Percentiles rank a stretch among this genome's conserved stretches.
phyloP scores from a whole-genome alignment of 352 stramenopile species.

The Phytophthora parvispora region DNA sequence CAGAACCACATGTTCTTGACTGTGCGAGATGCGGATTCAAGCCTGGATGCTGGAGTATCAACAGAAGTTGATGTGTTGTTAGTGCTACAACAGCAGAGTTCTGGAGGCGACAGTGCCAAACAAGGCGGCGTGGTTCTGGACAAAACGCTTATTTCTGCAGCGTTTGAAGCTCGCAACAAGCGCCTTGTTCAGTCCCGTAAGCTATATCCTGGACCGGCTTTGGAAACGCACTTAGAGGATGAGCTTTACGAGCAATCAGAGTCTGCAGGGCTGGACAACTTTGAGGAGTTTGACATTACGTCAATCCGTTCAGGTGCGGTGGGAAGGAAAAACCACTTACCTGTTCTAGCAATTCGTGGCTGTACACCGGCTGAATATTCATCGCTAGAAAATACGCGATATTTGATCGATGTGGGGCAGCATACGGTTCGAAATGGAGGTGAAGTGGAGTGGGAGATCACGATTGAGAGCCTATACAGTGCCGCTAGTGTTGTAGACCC shows the following conservation, averaged over 20 bases:
- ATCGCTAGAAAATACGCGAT: slow-evolving; percentile 82
- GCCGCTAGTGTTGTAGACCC: slow-evolving; percentile 33
- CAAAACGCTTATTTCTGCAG: slow-evolving; percentile 58
- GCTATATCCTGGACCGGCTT: slow-evolving; percentile 31
- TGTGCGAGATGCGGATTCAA: slow-evolving; percentile 77
- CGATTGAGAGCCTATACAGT: slow-evolving; percentile 82
- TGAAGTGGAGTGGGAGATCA: slow-evolving; percentile 93
- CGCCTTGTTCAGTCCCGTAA: slow-evolving; percentile 62
- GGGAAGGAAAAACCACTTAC: slow-evolving; percentile 56
- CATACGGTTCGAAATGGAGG: slow-evolving; percentile 89
- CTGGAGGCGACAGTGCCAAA: slow-evolving; percentile 40
- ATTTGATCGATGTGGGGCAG: slow-evolving; percentile 89
- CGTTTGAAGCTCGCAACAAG: slow-evolving; percentile 75
- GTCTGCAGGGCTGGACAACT: slow-evolving; percentile 70
- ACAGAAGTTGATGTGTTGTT: slow-evolving; percentile 80
- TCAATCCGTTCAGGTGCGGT: slow-evolving; percentile 63
- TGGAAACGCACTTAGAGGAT: slow-evolving; percentile 56
- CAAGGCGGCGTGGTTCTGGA: slow-evolving; percentile 44
- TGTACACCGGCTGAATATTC: slow-evolving; percentile 89
- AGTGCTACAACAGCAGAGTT: slow-evolving; percentile 70
- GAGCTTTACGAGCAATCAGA: slow-evolving; percentile 51
- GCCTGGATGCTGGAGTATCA: slow-evolving; percentile 52
- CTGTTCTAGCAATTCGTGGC: slow-evolving; percentile 75
- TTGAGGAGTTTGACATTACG: slow-evolving; percentile 80
- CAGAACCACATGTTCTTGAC: slow-evolving; percentile 84